These are phyloP conservation scores for Claviceps quebecensis DNA, from an alignment of 2,329 filamentous ascomycete species.

Conservation along the genomic window DNA sequence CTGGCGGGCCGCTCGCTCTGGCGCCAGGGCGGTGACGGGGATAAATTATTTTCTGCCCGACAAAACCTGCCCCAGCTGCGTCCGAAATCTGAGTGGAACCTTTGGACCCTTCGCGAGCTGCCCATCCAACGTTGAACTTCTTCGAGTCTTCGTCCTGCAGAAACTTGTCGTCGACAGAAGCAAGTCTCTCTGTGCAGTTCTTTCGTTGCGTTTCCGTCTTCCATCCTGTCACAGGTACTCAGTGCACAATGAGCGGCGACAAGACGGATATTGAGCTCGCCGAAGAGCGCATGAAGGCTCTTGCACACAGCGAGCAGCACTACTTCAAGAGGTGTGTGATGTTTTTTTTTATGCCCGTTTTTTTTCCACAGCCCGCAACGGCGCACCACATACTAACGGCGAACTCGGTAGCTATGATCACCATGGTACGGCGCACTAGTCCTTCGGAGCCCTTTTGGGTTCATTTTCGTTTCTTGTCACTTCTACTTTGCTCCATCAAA, in stretches of 20 bases:
- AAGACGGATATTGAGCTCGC: conserved; percentile 46
- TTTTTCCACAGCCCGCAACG: not conserved
- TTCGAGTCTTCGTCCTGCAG: not conserved
- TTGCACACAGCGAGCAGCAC: conserved; percentile 94
- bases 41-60: conserved; percentile 18
- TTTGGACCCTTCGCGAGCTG: not conserved
- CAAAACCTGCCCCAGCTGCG: conserved; percentile 5
- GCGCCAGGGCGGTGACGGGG: conserved; percentile 15
- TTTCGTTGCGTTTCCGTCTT: not conserved
- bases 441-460: not conserved
- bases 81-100: too few species aligned
- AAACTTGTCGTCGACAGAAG: not conserved
- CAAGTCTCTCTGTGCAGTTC: not conserved
- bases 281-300: conserved; percentile 50
- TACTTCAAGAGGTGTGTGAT: conserved; percentile 84
- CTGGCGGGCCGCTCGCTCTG: not conserved
- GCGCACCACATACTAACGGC: not conserved
- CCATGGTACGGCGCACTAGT: conserved; percentile 52
- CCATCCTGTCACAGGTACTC: not conserved
- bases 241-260: conserved; percentile 30
- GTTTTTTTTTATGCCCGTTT: not conserved
- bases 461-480: conserved; percentile 14
- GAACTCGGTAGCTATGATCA: conserved; percentile 71
- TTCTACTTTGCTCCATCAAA: not conserved
- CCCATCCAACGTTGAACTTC: not conserved